Evolutionary conservation across 495 filamentous ascomycete species (phyloP), one percentile per base, ranked within the genome.

Genomic region (Penicillium cinerascens): DNA sequence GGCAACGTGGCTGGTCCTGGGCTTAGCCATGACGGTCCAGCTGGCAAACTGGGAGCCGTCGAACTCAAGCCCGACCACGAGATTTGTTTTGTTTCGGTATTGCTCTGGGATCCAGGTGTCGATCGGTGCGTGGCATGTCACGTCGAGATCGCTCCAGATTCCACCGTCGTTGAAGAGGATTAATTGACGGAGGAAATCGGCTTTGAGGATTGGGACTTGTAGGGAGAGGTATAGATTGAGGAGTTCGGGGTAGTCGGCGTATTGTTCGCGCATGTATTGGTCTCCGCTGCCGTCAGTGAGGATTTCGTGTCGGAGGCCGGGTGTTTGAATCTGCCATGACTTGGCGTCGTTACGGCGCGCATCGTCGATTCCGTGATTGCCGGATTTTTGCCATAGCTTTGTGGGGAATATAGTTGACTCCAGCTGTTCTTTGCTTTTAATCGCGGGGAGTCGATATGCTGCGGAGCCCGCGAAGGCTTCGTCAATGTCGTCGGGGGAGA

Each of bases 61-160:
- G 21, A 66, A 68, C 51, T 77, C 76, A 27, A 73, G 49, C 0
- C 76, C 76, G 8, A 78, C 63, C 1, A 77, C 65, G 1, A 76
- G 51, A 17, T 68, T 71, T 4, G 62, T 49, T 6, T 51, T 41
- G 1, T 56, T 46, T n/a, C 45, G 41, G 37, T 64, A 65, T 18
- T 61, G 17, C 1, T 54, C 44, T 5, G 74, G 74, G 11, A 77
- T 55, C 72, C 74, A 78, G 0, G 64, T 52, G 15, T 58, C 27
- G 10, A 78, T 65, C 1, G 72, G 71, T 17, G 51, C 44, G 17
- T 70, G 54, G 42, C 60, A 67, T 13, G 58, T 47, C 3, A 71
- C 69, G 36, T 78, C 73, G 4, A 77, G 62, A 52, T 79, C 76
- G 18, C 57, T 70, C 65, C 74, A 79, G 10, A 78, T 66, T 3